Evolutionary conservation across 2,329 filamentous ascomycete species (phyloP).

Genomic region (Fusarium tricinctum): DNA sequence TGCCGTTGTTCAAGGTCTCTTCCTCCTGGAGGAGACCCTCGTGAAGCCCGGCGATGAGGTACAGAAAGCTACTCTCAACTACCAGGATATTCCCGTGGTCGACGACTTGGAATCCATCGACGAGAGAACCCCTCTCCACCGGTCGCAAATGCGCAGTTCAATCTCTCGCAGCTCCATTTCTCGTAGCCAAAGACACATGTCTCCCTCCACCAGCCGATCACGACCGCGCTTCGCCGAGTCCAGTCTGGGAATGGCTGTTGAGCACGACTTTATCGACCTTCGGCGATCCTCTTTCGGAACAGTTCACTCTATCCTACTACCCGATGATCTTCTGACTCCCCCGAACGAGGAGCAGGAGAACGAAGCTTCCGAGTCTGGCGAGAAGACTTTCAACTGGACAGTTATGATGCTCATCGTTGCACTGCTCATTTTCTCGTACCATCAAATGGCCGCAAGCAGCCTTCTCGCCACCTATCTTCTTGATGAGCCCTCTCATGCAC

Average conservation of each 20-base stretch:
- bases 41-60: neutral
- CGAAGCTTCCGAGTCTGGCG: constrained; percentile 24
- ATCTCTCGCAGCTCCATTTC: constrained; percentile 24
- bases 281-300: constrained; percentile 58
- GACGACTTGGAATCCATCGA: constrained; percentile 44
- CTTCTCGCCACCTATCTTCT: constrained; percentile 61
- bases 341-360: constrained; percentile 31
- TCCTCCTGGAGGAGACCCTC: constrained; percentile 70
- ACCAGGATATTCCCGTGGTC: constrained; percentile 42
- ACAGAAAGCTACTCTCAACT: constrained; percentile 1
- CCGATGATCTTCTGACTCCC: constrained; percentile 40
- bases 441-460: constrained; percentile 62
- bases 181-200: constrained; percentile 32
- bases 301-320: constrained; percentile 57
- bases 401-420: constrained; percentile 55
- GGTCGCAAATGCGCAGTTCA: constrained; percentile 37
- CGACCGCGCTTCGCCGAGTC: constrained; percentile 43
- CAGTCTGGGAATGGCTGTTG: constrained; percentile 40
- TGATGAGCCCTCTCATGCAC: constrained; percentile 49
- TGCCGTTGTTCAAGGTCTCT: constrained; percentile 73
- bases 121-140: constrained; percentile 32
- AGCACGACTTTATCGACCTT: constrained; percentile 45
- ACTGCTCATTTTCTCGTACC: constrained; percentile 59
- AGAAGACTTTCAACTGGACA: constrained; percentile 56
- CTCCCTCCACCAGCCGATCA: constrained; percentile 35